phyloP scores from a whole-genome alignment of 306 rosid species.

The Inga laurina region DNA sequence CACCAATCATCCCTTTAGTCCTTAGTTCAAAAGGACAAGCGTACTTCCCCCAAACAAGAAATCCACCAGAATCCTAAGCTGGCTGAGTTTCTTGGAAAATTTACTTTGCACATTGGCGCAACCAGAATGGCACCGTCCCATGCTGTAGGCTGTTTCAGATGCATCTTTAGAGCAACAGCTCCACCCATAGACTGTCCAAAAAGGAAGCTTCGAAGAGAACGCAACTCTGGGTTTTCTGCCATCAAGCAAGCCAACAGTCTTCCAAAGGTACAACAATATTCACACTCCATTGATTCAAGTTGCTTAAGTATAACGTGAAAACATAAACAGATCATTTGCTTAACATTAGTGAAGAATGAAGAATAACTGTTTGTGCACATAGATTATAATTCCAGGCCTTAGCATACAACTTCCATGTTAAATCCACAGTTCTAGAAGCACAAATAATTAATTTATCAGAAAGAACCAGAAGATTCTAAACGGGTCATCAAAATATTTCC shows the following conservation, averaged over 20 bases:
- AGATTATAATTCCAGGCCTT: background rate
- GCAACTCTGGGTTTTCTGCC: conserved; percentile 68
- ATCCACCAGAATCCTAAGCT: background rate
- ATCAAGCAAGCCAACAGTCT: conserved; percentile 30
- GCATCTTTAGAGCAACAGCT: conserved; percentile 82
- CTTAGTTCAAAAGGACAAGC: background rate
- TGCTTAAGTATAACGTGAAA: conserved; percentile 1
- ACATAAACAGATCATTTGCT: conserved; percentile 8
- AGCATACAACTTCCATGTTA: background rate
- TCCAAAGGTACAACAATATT: conserved; percentile 1
- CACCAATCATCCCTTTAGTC: background rate
- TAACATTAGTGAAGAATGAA: conserved; percentile 19
- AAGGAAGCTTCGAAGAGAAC: conserved; percentile 70
- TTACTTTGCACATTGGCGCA: conserved; percentile 99
- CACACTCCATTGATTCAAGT: background rate
- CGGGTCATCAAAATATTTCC: background rate
- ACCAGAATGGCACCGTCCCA: conserved; percentile 94
- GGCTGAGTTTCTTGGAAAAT: conserved; percentile 33
- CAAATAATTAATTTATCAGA: conserved; percentile 22
- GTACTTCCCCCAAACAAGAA: background rate
- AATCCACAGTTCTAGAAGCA: conserved; percentile 14
- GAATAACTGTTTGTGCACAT: background rate
- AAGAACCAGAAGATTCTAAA: background rate
- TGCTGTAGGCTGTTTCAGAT: conserved; percentile 73
- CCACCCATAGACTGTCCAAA: conserved; percentile 96